Percentiles rank a stretch among this genome's conserved stretches.
Evolutionary conservation across 495 filamentous ascomycete genomes (phyloP).

Genomic region (Lentithecium fluviatile): DNA sequence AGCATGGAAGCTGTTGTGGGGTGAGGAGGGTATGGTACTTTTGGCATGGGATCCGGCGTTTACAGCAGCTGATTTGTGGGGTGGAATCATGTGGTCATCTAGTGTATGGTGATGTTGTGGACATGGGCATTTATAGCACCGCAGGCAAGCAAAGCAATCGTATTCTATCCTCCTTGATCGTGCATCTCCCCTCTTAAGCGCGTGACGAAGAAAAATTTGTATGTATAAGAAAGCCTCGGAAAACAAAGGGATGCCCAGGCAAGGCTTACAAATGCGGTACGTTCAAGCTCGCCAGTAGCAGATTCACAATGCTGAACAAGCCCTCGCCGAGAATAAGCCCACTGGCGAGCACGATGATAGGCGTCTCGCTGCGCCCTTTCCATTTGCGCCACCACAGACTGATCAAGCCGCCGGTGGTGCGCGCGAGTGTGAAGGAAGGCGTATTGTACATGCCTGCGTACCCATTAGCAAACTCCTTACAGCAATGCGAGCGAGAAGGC

Average conservation of each 20-base stretch:
- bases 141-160: too few relatives aligned
- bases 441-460: constrained; percentile 87
- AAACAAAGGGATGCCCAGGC: too few relatives aligned
- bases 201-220: background rate
- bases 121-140: constrained; percentile 4
- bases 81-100: too few relatives aligned
- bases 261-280: constrained; percentile 53
- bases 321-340: constrained; percentile 95
- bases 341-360: constrained; percentile 62
- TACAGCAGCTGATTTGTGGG: too few relatives aligned
- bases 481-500: background rate
- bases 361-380: constrained; percentile 52
- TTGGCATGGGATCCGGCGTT: background rate
- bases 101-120: background rate
- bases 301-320: constrained; percentile 86
- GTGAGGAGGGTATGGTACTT: constrained; percentile 42
- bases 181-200: background rate
- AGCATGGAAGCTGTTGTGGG: constrained; percentile 92
- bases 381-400: constrained; percentile 74
- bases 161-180: too few relatives aligned
- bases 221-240: background rate
- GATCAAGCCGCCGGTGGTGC: constrained; percentile 80
- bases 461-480: constrained; percentile 32
- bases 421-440: constrained; percentile 89
- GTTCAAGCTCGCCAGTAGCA: constrained; percentile 73